Evolutionary conservation across 1,284 basidiomycete genomes (phyloP), one percentile per base, ranked within the genome.

Genomic region (Sporisorium sorghi): DNA sequence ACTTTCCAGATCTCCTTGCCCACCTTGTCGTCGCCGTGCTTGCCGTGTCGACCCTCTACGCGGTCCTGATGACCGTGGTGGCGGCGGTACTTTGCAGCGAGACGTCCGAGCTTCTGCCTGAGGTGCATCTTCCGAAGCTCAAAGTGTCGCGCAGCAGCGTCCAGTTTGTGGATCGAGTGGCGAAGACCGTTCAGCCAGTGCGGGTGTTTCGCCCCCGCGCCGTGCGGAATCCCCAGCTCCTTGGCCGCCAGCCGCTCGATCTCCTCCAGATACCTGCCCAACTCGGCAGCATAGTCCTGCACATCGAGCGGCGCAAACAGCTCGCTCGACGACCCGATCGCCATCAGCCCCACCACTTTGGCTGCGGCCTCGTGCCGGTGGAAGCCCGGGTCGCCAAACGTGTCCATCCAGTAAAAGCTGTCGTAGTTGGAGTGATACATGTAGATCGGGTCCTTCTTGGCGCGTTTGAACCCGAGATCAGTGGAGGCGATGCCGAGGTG

Each of bases 331-430:
- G 92, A 73, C 17, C 91, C 87, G 23, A 94, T 86, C 5, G 88
- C 86, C 21, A 82, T 73, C n/a, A 86, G 56, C 9, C 85, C 86
- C 5, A 85, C 56, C 1, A 83, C 28, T 70, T 91, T 89, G 17
- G 91, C 88, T 33, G 90, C 86, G 23, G 90, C 90, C 54, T 89
- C 87, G 85, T 93, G 91, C 56, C 89, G 88, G 76, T 89, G 85
- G 86, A 92, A 94, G 5, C 88, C 89, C 17, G 90, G 90, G 83
- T 94, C 93, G 35, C 88, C 91, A 78, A 89, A 94, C 28, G 86
- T 85, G 76, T 91, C 89, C 84, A 92, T 90, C 90, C 90, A 94
- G 53, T 86, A 86, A 77, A 90, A 88, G 28, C 88, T 89, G 84
- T 94, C 93, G 83, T 91, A 94, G 68, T 93, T 89, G 49, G 83